A percentile compares a stretch with the other conserved stretches of the same genome.
These are phyloP conservation scores for Trichoderma lentiforme DNA, from an alignment of 2,329 filamentous ascomycete genomes.

Conservation along the genomic window DNA sequence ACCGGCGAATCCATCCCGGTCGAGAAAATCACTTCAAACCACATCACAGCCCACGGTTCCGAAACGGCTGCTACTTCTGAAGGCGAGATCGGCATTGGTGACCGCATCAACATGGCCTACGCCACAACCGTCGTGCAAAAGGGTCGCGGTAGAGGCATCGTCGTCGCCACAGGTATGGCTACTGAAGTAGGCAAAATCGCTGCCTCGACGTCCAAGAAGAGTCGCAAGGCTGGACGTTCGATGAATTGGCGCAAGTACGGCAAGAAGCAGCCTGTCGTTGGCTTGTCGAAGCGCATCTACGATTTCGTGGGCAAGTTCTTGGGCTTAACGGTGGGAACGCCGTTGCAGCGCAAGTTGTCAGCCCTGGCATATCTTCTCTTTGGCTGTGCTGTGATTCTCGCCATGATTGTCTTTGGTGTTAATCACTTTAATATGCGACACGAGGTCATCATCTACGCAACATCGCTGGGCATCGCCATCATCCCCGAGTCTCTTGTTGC, in stretches of 20 bases:
- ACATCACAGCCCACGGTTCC: slow-evolving; percentile 42
- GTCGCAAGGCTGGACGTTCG: slow-evolving; percentile 52
- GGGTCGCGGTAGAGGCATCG: slow-evolving; percentile 69
- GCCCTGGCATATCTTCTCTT: slow-evolving; percentile 76
- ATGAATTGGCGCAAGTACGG: slow-evolving; percentile 54
- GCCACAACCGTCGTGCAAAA: slow-evolving; percentile 71
- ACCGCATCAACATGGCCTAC: slow-evolving; percentile 72
- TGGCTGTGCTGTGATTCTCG: slow-evolving; percentile 60
- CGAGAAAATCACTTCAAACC: slow-evolving; percentile 58
- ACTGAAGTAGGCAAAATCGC: slow-evolving; percentile 71
- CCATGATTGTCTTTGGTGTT: slow-evolving; percentile 56
- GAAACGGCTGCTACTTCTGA: slow-evolving; percentile 45
- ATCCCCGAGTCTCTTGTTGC: slow-evolving; percentile 65
- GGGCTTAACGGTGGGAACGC: slow-evolving; percentile 65
- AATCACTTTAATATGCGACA: slow-evolving; percentile 51
- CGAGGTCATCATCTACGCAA: slow-evolving; percentile 57
- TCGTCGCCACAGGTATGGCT: slow-evolving; percentile 67
- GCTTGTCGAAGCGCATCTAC: slow-evolving; percentile 45
- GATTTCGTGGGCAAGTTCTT: slow-evolving; percentile 56
- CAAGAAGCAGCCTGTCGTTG: slow-evolving; percentile 48
- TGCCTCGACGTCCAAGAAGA: slow-evolving; percentile 50
- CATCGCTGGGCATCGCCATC: slow-evolving; percentile 58
- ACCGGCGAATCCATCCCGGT: slow-evolving; percentile 74
- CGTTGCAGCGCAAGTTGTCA: slow-evolving; percentile 73
- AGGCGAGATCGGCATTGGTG: slow-evolving; percentile 61